A percentile compares a stretch with the other conserved stretches of the same genome.
Evolutionary conservation across 306 rosid species (phyloP).

Genomic region (Luffa aegyptiaca): DNA sequence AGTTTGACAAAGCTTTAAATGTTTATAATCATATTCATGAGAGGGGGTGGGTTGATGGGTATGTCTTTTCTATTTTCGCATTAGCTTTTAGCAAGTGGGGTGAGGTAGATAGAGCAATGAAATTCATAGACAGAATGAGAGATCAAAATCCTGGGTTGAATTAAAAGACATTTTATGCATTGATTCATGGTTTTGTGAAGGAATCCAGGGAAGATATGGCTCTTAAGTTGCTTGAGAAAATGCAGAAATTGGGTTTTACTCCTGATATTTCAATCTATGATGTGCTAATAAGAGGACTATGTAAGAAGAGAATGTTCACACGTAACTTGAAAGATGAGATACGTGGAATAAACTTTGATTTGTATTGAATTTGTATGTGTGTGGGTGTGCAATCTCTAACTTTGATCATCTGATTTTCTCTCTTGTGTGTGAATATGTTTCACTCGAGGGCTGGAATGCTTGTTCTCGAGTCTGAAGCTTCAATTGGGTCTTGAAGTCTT

Average conservation of each 20-base stretch:
- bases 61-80: conserved; percentile 35
- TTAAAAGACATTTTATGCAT: conserved; percentile 57
- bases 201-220: conserved; percentile 48
- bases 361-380: no score
- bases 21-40: conserved; percentile 39
- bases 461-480: no score
- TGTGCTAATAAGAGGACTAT: conserved; percentile 66
- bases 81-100: conserved; percentile 57
- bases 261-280: conserved; percentile 59
- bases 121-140: conserved; percentile 56
- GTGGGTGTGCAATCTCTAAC: no score
- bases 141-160: conserved; percentile 26
- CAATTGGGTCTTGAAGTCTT: no score
- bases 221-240: conserved; percentile 47
- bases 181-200: conserved; percentile 69
- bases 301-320: conserved; percentile 16
- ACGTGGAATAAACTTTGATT: no score
- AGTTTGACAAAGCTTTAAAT: conserved; percentile 43
- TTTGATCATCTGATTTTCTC: no score
- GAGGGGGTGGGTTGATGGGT: conserved; percentile 55
- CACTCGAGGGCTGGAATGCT: no score
- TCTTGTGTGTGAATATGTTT: no score
- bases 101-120: conserved; percentile 58
- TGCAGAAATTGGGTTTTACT: conserved; percentile 42
- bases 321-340: no score